Conservation (phyloP, 495 filamentous ascomycete species). For the Cercophora scortea region DNA sequence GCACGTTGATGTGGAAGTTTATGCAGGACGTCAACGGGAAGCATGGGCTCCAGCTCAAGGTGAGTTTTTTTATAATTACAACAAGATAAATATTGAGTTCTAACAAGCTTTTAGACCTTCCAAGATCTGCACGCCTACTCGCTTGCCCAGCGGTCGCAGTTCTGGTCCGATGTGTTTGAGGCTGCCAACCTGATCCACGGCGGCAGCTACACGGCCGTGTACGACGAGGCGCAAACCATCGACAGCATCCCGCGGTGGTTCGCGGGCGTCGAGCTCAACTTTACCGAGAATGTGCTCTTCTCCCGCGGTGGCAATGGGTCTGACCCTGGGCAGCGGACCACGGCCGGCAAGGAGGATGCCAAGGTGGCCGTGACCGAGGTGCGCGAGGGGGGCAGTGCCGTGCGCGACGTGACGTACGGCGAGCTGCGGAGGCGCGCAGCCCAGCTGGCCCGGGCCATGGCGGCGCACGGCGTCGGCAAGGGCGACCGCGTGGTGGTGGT, state of each 20-base stretch:
- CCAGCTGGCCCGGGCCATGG: slow-evolving; percentile 52
- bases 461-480: slow-evolving; percentile 50
- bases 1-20: slow-evolving; percentile 44
- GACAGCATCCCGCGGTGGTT: slow-evolving; percentile 64
- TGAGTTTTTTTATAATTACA: slow-evolving; percentile 12
- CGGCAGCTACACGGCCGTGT: slow-evolving; percentile 49
- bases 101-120: slow-evolving; percentile 40
- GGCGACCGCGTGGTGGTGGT: slow-evolving; percentile 69
- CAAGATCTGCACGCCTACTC: slow-evolving; percentile 59
- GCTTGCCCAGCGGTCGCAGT: slow-evolving; percentile 49
- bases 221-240: slow-evolving; percentile 61
- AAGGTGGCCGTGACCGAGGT: slow-evolving; percentile 65
- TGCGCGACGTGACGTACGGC: slow-evolving; percentile 53
- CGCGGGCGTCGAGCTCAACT: slow-evolving; percentile 55
- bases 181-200: slow-evolving; percentile 51
- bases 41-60: slow-evolving; percentile 34
- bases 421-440: slow-evolving; percentile 51
- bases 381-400: slow-evolving; percentile 56
- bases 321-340: slow-evolving; percentile 26
- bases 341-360: slow-evolving; percentile 54
- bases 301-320: slow-evolving; percentile 24
- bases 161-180: slow-evolving; percentile 60
- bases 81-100: background rate
- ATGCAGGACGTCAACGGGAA: slow-evolving; percentile 42
- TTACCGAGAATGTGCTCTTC: slow-evolving; percentile 56